Conservation (phyloP, 768 basidiomycete species). For the Fomitopsis pulvina region DNA sequence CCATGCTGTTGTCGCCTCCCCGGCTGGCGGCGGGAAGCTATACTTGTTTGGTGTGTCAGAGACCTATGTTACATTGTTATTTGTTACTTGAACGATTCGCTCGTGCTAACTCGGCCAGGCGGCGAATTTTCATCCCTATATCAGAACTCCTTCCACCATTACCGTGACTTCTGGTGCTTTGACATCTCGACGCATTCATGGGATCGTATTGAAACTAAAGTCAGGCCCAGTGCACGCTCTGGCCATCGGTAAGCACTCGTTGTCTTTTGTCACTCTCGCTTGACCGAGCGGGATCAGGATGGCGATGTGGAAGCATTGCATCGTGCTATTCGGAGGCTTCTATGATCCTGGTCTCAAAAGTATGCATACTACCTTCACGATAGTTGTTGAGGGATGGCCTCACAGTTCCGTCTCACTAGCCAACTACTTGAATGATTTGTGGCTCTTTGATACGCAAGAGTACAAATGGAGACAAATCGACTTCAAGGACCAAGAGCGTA, state of each 20-base stretch:
- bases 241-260: slow-evolving; percentile 61
- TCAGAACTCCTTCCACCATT: slow-evolving; percentile 80
- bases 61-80: background rate
- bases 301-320: slow-evolving; percentile 84
- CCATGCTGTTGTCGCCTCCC: slow-evolving; percentile 71
- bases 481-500: slow-evolving; percentile 60
- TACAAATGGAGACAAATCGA: slow-evolving; percentile 82
- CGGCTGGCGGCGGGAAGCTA: slow-evolving; percentile 78
- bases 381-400: background rate
- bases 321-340: slow-evolving; percentile 87
- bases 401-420: slow-evolving; percentile 34
- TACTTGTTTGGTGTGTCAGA: slow-evolving; percentile 63
- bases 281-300: slow-evolving; percentile 41
- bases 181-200: slow-evolving; percentile 73
- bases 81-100: background rate
- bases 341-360: slow-evolving; percentile 83
- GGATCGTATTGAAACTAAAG: slow-evolving; percentile 86
- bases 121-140: slow-evolving; percentile 84
- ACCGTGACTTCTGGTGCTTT: slow-evolving; percentile 86
- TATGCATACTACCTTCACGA: slow-evolving; percentile 25
- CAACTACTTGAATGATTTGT: slow-evolving; percentile 76
- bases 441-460: slow-evolving; percentile 82
- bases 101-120: slow-evolving; percentile 33
- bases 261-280: background rate
- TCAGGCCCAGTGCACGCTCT: slow-evolving; percentile 71